phyloP scores from a whole-genome alignment of 768 basidiomycete species.

The Pisolithus sp. region DNA sequence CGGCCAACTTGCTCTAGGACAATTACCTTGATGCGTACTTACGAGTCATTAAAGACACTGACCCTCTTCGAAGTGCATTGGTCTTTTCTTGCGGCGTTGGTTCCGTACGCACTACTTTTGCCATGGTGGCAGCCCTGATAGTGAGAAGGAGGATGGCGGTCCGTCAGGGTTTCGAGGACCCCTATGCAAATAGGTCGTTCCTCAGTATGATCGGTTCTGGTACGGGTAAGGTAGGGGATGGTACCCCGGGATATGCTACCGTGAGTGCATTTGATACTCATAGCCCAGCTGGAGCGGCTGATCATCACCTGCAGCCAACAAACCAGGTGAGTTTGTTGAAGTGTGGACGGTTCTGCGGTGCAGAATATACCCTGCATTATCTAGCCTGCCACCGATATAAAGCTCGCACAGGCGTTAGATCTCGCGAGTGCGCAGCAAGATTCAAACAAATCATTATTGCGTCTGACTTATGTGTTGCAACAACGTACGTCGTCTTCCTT shows the following conservation, averaged over 20 bases:
- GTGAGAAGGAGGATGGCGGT: constrained; percentile 73
- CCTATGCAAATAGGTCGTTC: constrained; percentile 49
- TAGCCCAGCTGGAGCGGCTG: background rate
- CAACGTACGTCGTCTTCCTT: constrained; percentile 43
- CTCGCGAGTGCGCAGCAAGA: constrained; percentile 79
- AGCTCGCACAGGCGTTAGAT: constrained; percentile 59
- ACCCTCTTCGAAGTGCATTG: constrained; percentile 74
- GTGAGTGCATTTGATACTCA: constrained; percentile 28
- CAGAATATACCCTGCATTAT: constrained; percentile 10
- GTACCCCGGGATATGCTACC: constrained; percentile 40
- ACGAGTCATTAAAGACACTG: constrained; percentile 67
- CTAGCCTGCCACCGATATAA: constrained; percentile 45
- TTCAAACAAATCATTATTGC: constrained; percentile 62
- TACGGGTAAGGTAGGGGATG: constrained; percentile 10
- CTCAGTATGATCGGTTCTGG: constrained; percentile 7
- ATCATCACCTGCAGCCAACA: constrained; percentile 14
- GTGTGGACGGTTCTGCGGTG: background rate
- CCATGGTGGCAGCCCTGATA: constrained; percentile 91
- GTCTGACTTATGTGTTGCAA: constrained; percentile 78
- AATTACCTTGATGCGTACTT: constrained; percentile 96
- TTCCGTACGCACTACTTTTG: constrained; percentile 92
- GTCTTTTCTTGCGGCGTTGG: constrained; percentile 98
- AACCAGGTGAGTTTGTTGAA: constrained; percentile 20
- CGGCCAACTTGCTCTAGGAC: constrained; percentile 41
- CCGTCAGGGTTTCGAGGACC: constrained; percentile 63